Base-by-base conservation (phyloP, 1,139 yeast species). In the Debaryomyces psychrophilus region DNA sequence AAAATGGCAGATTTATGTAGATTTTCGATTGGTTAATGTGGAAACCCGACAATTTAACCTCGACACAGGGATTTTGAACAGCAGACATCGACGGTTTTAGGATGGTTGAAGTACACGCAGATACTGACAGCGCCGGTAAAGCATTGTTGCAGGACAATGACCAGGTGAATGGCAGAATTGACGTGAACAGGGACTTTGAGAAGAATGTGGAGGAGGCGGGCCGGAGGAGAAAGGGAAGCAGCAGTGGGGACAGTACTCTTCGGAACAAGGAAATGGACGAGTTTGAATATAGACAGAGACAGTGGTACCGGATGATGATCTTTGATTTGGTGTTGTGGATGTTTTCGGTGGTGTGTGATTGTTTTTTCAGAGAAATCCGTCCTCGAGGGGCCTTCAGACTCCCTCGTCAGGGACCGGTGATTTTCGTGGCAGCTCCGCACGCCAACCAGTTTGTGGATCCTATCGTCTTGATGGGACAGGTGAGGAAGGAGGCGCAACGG, bases 361-460 rank as follows among this genome's bases (percentile, higher is more conserved):
- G 77, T 50, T 93, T 93, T 71, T 93, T 93, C 67, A 73, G 98
- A 52, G 97, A 92, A 61, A 87, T 92, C 53, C 76, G 92, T 50
- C 86, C 97, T 3, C 77, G 99, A 50, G 97, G 97, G 3, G 95
- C 97, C 0, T 92, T 85, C 69, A 76, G 92, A 46, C 80, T 93
- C 47, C 98, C 99, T 3, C 75, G 80, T 35, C 64, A 76, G 8
- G 97, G 97, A 0, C 95, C 98, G 0, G 83, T 90, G 18, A 90
- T 93, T 47, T 89, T 93, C 61, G 98, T 93, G 37, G 98, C 95
- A 1, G 99, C 97, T 7, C 98, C 98, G 7, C 99, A 92, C 69
- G 96, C 97, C 29, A 93, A 92, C 66, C 99, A 92, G 65, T 93
- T 93, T 58, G 95, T 92, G 31, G 99, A 93, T 61, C 97, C 97